phyloP scores from a whole-genome alignment of 2,329 filamentous ascomycete genomes.

The Sporothrix protearum region DNA sequence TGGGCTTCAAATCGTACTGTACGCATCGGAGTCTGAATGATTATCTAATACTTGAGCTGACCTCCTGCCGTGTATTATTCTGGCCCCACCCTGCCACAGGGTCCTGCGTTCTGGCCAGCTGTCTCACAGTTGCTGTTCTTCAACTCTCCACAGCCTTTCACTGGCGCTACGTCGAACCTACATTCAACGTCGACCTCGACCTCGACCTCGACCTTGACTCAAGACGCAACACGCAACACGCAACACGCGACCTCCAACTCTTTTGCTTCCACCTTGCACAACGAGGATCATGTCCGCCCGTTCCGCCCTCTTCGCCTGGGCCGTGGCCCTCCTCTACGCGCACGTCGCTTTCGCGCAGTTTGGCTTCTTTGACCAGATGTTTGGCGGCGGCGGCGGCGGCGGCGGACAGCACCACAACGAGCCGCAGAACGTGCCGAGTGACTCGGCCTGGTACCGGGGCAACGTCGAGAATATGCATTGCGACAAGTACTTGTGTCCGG shows the following conservation, averaged over 20 bases:
- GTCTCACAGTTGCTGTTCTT: background rate
- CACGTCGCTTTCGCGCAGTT: conserved; percentile 72
- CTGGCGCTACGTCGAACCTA: background rate
- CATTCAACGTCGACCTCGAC: background rate
- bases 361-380: conserved; percentile 98
- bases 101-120: conserved; percentile 3
- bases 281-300: too few species aligned
- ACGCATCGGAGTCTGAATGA: background rate
- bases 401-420: conserved; percentile 54
- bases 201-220: background rate
- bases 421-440: conserved; percentile 77
- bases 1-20: background rate
- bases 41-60: background rate
- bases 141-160: conserved; percentile 1
- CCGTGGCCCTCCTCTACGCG: conserved; percentile 54
- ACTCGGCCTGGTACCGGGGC: conserved; percentile 68
- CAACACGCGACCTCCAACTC: too few species aligned
- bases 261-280: too few species aligned
- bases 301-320: conserved; percentile 39
- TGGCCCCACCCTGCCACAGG: background rate
- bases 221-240: background rate
- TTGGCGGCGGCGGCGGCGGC: conserved; percentile 58
- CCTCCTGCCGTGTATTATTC: background rate
- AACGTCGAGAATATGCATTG: conserved; percentile 64
- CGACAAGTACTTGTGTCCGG: conserved; percentile 90